Base-by-base conservation (phyloP, 2,329 filamentous ascomycete genomes). In the Calonectria naviculata region DNA sequence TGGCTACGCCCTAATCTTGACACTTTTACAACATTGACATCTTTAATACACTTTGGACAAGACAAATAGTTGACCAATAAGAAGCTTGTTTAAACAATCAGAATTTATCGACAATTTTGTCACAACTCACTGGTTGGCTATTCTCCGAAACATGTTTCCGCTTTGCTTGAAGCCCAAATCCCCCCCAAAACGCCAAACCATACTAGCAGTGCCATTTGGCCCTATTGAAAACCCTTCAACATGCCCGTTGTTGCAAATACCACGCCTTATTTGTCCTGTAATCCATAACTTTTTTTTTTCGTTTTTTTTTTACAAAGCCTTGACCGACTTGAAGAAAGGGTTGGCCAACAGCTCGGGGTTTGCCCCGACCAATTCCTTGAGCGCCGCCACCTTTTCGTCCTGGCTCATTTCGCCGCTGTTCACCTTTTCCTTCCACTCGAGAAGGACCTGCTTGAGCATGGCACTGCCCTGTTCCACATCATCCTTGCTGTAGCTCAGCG, bases 391-490 rank as follows among this genome's bases (percentile, higher is more conserved):
- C 87, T 97, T 95, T 81, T 97, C 92, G 75, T 94, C 92, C 76
- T 91, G 91, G 68, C 85, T 91, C 87, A 95, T 86, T 5, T 86
- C 82, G 34, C 87, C 89, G 1, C 83, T 87, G 70, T 90, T 85
- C 13, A 91, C 90, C 81, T 96, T 92, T 64, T 90, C 88, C 87
- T 97, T 98, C 97, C 97, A 99, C 81, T 91, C 89, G 46, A 93
- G 84, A 70, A 99, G 84, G 80, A 98, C 88, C 56, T 93, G 90
- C 85, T 98, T 98, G 60, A 99, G 87, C 84, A 97, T 85, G 28
- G 89, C 89, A 80, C 93, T 98, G 9, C 97, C 97, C 81, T 96
- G 91, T 78, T 98, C 95, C 0, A 98, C 93, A 76, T 99, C 95
- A 74, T 95, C 90, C 78, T 95, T 95, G 74, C 89, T 93, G 80